Evolutionary conservation across 208 protist species (phyloP), one percentile per base, ranked within the genome.

Genomic region (Acanthamoeba triangularis): DNA sequence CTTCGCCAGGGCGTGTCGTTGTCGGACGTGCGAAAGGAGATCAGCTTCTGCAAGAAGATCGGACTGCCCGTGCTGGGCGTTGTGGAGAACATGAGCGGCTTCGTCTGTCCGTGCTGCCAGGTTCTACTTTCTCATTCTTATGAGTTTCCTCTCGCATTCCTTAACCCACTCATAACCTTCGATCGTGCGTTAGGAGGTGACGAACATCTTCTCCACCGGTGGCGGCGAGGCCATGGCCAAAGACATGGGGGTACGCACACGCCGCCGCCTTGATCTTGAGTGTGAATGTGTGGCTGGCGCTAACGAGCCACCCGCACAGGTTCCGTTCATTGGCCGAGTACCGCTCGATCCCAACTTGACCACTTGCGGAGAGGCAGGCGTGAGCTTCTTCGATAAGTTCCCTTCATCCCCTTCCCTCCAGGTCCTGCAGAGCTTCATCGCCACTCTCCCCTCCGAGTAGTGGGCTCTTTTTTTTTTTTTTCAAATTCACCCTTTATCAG

Each of bases 281-380:
- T 72, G 6, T 41, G n/a, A n/a, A 2, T 72, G 65, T 20, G 35
- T 10, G n/a, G 11, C 30, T 72, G 65, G 13, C 56, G 23, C 23
- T 61, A 28, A 61, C 56, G 23, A 61, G 23, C 56, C 2, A 41
- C 16, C 52, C 0, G 63, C 25, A 10, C 65, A 72, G 65, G 65
- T 72, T 10, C 61, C 93, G n/a, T 98, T 98, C 35, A 74, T 98
- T 8, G 98, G 98, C 20, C 35, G 52, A 16, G 95, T 98, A 3
- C 97, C 98, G n/a, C 54, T 98, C 13, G 98, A 98, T 88, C 98
- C 97, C n/a, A 35, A 95, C 14, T 56, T 98, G 35, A 96, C 94
- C 6, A 87, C 65, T 5, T 72, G 96, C 35, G 96, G 94, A n/a
- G 97, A 97, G 56, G 95, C 95, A 25, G 96, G 96, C 8, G 65